Evolutionary conservation across 805 yeast species (phyloP), one percentile per base, ranked within the genome.

Genomic region (Kuraishia floccosa): DNA sequence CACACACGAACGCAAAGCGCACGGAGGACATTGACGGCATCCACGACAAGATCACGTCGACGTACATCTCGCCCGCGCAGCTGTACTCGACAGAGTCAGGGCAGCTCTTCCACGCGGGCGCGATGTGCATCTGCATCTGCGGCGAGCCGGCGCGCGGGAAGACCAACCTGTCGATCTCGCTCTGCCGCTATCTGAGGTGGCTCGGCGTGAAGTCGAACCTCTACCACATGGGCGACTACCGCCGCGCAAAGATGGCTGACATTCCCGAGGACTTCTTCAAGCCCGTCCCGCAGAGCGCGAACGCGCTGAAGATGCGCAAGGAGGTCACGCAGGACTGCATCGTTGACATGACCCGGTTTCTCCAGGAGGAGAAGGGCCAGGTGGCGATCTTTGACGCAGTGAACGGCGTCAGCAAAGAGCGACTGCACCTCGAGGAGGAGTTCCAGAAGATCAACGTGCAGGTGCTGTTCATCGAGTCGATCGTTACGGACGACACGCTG

Each of bases 71-170:
- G 2, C 96, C 96, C 1, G 96, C 94, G 0, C 98, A 89, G 55
- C 60, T 87, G 27, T 89, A 89, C 52, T 77, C 93, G 9, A 89
- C 97, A 0, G 95, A 85, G 35, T 74, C 87, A 0, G 98, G 98
- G 0, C 70, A 85, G 39, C 63, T 91, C 44, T 91, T 84, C 58
- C 97, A 91, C 47, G 97, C 98, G 4, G 98, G 98, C 3, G 82
- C 84, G 44, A 75, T 91, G 27, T 74, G 94, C 43, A 79, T 91
- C 32, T 84, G 81, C 4, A 65, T 91, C 41, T 89, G 83, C 4
- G 98, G 98, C 0, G 63, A 87, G 36, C 97, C 98, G 2, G 97
- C 96, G 1, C 68, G 97, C 29, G 96, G 97, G 2, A 91, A 91
- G 51, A 91, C 98, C 2, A 85, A 86, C 50, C 63, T 89, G 30